phyloP scores from a whole-genome alignment of 441 rosid genomes.

The Adansonia madagascariensis region DNA sequence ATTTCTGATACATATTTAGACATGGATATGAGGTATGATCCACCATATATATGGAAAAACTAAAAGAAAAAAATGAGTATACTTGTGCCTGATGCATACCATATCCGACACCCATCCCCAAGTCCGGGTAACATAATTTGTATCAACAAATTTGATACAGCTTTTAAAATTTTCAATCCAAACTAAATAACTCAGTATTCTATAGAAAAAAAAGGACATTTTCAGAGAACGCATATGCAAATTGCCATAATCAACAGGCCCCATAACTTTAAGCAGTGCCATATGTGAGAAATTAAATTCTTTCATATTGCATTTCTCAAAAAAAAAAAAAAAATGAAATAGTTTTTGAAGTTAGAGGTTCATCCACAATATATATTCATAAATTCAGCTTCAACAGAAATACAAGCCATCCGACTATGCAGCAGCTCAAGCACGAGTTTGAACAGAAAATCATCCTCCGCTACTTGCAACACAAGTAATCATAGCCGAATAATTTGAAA shows the following conservation, averaged over 20 bases:
- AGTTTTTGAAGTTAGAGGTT: not conserved
- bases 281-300: not conserved
- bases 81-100: too few relatives aligned
- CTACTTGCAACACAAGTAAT: not conserved
- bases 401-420: not conserved
- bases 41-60: too few relatives aligned
- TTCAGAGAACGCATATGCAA: too few relatives aligned
- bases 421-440: not conserved
- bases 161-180: too few relatives aligned
- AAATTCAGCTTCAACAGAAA: constrained; percentile 1
- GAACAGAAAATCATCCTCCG: not conserved
- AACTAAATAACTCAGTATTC: not conserved
- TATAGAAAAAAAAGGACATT: too few relatives aligned
- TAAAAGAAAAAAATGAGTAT: too few relatives aligned
- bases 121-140: too few relatives aligned
- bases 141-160: too few relatives aligned
- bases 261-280: not conserved
- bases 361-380: not conserved
- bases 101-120: too few relatives aligned
- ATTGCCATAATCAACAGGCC: too few relatives aligned
- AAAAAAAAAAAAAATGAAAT: not conserved
- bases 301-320: not conserved
- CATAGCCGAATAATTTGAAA: not conserved
- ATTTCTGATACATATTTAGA: too few relatives aligned
- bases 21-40: too few relatives aligned